Conservation (phyloP, 164 flowering plant genomes). For the Liriodendron chinense region DNA sequence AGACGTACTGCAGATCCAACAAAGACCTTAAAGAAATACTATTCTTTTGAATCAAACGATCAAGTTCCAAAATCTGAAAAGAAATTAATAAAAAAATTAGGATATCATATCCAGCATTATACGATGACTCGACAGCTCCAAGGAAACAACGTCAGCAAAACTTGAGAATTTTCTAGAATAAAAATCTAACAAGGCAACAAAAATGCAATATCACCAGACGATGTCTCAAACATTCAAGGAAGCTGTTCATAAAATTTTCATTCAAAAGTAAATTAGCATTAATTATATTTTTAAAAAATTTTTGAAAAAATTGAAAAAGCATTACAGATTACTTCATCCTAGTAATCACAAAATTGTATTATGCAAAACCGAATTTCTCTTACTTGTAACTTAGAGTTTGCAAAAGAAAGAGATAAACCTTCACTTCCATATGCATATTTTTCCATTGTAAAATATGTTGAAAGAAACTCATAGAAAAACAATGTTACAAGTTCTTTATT, state of each 20-base stretch:
- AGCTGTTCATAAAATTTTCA: neutral
- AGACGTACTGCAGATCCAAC: conserved; percentile 45
- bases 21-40: conserved; percentile 44
- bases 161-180: neutral
- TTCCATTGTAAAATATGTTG: no score
- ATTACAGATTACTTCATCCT: no score
- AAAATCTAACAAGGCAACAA: neutral
- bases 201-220: neutral
- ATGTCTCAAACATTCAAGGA: neutral
- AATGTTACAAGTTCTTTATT: no score
- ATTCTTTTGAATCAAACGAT: conserved; percentile 50
- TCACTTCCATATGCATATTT: no score
- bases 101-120: conserved; percentile 4
- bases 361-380: neutral
- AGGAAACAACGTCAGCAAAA: neutral
- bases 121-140: neutral
- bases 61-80: conserved; percentile 54
- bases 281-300: neutral
- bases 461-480: no score
- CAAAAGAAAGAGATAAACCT: neutral
- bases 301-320: neutral
- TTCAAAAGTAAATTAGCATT: neutral
- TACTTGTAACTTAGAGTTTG: neutral
- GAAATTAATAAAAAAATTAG: neutral
- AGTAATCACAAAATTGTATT: neutral